These are phyloP conservation scores for Boletus semigastroideus DNA, from an alignment of 1,284 basidiomycete species.

Conservation along the genomic window DNA sequence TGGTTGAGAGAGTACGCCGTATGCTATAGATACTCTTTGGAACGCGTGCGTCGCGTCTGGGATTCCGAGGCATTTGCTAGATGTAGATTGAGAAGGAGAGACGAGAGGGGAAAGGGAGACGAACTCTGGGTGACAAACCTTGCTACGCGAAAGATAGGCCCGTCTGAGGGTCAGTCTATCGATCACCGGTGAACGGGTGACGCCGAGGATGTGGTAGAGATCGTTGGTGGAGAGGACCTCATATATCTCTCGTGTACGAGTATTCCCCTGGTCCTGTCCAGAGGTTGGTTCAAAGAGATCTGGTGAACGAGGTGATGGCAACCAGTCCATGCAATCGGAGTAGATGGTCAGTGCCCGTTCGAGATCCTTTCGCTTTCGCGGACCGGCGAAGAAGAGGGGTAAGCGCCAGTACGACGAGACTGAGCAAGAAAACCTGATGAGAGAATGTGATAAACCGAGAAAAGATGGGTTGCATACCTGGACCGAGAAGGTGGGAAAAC, in stretches of 20 bases:
- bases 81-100: not conserved
- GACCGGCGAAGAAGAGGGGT: constrained; percentile 58
- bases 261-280: constrained; percentile 8
- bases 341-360: constrained; percentile 39
- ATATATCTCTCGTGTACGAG: constrained; percentile 46
- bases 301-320: constrained; percentile 7
- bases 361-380: constrained; percentile 40
- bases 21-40: constrained; percentile 82
- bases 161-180: constrained; percentile 69
- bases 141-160: constrained; percentile 75
- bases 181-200: constrained; percentile 48
- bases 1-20: constrained; percentile 76
- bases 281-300: not conserved
- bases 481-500: constrained; percentile 57
- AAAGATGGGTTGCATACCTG: constrained; percentile 37
- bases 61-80: constrained; percentile 78
- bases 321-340: constrained; percentile 20
- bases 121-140: constrained; percentile 82
- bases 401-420: constrained; percentile 61
- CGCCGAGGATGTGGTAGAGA: constrained; percentile 73
- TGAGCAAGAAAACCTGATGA: constrained; percentile 18
- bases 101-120: constrained; percentile 27
- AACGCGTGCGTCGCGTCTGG: constrained; percentile 79
- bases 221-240: constrained; percentile 62
- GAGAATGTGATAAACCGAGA: not conserved